Evolutionary conservation across 768 basidiomycete genomes (phyloP), one percentile per base, ranked within the genome.

Genomic region (Psilocybe cubensis): DNA sequence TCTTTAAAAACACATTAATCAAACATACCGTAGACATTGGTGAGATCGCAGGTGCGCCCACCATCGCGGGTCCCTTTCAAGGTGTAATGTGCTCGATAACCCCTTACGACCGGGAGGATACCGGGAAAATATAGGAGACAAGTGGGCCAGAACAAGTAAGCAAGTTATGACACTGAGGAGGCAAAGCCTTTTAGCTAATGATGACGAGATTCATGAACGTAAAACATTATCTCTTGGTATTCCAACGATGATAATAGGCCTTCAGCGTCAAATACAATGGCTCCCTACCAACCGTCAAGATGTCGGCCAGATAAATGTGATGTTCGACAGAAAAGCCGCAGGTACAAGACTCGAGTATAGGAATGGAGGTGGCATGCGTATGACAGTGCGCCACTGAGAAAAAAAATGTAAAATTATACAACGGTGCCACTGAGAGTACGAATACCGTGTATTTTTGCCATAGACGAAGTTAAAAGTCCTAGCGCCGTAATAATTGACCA

Each of bases 41-140:
- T 56, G 50, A 40, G 24, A 31, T 46, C 47, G 18, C 47, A 52
- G 58, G 51, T 29, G 45, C 25, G 25, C 28, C 46, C 27, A 48
- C 27, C 27, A 14, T 48, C 28, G 46, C 17, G 25, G 8, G 46
- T 28, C 17, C 27, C 46, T 17, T 31, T n/a, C 46, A 48, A 48
- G 21, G 48, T 56, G 58, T 48, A 54, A 52, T 52, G 38, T 12
- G 50, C 21, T 41, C 43, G 42, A 42, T 29, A n/a, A 45, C 57
- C 58, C 64, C 63, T 65, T 64, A 56, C 63, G 56, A 67, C 60
- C 68, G 66, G 64, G 24, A 52, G 58, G 57, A 57, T 57, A 58
- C 57, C 66, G 64, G 66, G 18, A 55, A 54, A 63, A 62, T 60
- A 35, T 54, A 53, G 52, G 61, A 48, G 46, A 43, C 58, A 59